Evolutionary conservation across 2,329 filamentous ascomycete genomes (phyloP).

Genomic region (Colletotrichum lini): DNA sequence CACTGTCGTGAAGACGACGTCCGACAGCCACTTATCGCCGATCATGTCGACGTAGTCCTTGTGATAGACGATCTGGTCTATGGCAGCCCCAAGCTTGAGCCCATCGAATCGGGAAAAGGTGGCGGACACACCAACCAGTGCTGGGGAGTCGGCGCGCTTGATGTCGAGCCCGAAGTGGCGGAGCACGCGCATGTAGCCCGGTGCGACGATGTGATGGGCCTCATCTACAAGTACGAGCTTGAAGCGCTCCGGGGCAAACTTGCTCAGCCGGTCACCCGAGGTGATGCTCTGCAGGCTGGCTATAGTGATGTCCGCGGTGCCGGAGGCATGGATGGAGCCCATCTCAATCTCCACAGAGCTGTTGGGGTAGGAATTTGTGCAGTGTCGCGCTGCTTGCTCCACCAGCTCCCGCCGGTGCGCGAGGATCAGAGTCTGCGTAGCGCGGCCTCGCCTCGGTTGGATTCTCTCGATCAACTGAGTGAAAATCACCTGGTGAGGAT

Average conservation of each 20-base stretch:
- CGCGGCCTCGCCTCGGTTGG: conserved; percentile 65
- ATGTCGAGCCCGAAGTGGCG: conserved; percentile 80
- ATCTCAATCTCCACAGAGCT: conserved; percentile 93
- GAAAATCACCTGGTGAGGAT: conserved; percentile 81
- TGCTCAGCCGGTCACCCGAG: conserved; percentile 81
- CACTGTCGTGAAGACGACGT: conserved; percentile 96
- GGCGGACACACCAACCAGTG: conserved; percentile 91
- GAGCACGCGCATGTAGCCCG: conserved; percentile 81
- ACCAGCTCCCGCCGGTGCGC: conserved; percentile 94
- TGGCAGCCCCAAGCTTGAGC: conserved; percentile 83
- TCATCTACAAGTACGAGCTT: conserved; percentile 96
- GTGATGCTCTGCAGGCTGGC: conserved; percentile 90
- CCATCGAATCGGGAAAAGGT: conserved; percentile 86
- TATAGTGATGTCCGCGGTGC: conserved; percentile 90
- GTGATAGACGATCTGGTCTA: conserved; percentile 97
- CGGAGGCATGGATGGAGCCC: conserved; percentile 82
- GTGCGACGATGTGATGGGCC: conserved; percentile 94
- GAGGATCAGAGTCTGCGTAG: conserved; percentile 87
- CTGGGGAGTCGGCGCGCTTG: conserved; percentile 63
- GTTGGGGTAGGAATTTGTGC: conserved; percentile 82
- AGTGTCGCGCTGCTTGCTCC: conserved; percentile 92
- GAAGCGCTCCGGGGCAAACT: conserved; percentile 84
- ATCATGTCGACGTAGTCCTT: conserved; percentile 81
- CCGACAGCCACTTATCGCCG: conserved; percentile 89
- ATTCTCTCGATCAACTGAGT: conserved; percentile 92